Conservation (phyloP, 2,329 filamentous ascomycete genomes). For the Dothiorella sarmentorum region DNA sequence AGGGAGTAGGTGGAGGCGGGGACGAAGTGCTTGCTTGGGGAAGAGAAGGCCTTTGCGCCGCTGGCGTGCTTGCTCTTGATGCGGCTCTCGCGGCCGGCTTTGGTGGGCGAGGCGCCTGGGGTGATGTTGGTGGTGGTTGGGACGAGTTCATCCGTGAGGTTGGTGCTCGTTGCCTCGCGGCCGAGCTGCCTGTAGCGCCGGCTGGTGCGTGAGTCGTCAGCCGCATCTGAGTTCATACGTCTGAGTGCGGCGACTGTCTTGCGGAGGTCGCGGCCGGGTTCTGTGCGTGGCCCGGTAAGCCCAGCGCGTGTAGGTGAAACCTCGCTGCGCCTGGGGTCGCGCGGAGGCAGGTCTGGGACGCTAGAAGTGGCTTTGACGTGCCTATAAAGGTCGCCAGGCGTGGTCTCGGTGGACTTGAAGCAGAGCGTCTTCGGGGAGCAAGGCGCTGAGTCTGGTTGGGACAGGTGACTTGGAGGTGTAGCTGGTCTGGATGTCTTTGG, state of each 20-base stretch:
- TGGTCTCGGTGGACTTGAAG: slow-evolving; percentile 17
- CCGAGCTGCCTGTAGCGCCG: slow-evolving; percentile 40
- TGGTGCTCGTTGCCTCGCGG: slow-evolving; percentile 28
- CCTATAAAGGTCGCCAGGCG: neutral
- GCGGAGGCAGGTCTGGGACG: slow-evolving; percentile 26
- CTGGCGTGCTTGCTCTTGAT: neutral
- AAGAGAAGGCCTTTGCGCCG: neutral
- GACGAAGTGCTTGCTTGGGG: neutral
- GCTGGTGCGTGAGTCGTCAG: slow-evolving; percentile 16
- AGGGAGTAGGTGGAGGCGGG: neutral
- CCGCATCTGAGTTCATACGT: slow-evolving; percentile 37
- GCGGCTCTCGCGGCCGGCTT: neutral
- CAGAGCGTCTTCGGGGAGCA: slow-evolving; percentile 38
- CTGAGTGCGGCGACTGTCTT: slow-evolving; percentile 33
- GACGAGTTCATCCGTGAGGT: neutral
- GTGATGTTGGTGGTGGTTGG: neutral
- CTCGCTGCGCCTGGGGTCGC: slow-evolving; percentile 20
- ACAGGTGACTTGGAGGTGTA: neutral
- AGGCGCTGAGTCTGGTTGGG: slow-evolving; percentile 25
- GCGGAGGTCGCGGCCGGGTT: slow-evolving; percentile 29
- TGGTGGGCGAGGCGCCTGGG: neutral
- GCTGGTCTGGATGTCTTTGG: neutral
- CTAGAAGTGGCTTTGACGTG: neutral
- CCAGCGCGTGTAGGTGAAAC: neutral
- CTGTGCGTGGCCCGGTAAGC: slow-evolving; percentile 30